Conservation (phyloP, 116 monocot genomes). For the Cymodocea nodosa region DNA sequence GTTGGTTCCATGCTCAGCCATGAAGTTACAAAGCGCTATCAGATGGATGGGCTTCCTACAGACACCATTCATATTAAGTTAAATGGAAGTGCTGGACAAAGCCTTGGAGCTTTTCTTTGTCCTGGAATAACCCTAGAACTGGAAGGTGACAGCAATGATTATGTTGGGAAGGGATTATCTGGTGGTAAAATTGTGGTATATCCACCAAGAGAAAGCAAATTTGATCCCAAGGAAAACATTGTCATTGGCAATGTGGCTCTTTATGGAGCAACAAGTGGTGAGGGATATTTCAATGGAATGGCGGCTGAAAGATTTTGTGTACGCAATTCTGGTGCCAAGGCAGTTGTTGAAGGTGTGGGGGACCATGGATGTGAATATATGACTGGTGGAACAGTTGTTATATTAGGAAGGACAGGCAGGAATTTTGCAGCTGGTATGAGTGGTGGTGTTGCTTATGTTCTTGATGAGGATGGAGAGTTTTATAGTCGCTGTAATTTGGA, state of each 20-base stretch:
- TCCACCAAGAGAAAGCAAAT: slow-evolving; percentile 69
- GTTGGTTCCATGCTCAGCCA: slow-evolving; percentile 99
- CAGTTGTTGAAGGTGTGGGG: slow-evolving; percentile 94
- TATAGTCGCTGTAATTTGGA: slow-evolving; percentile 56
- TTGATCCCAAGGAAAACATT: slow-evolving; percentile 94
- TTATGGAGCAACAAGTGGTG: slow-evolving; percentile 84
- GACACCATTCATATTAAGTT: slow-evolving; percentile 86
- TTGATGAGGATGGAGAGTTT: slow-evolving; percentile 71
- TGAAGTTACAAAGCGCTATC: slow-evolving; percentile 89
- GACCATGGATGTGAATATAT: slow-evolving; percentile 98
- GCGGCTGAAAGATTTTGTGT: slow-evolving; percentile 96
- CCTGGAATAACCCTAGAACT: slow-evolving; percentile 94
- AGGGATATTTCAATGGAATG: slow-evolving; percentile 93
- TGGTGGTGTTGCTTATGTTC: slow-evolving; percentile 86
- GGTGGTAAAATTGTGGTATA: slow-evolving; percentile 93
- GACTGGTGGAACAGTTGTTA: slow-evolving; percentile 86
- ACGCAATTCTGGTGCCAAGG: slow-evolving; percentile 86
- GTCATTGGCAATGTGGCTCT: slow-evolving; percentile 98
- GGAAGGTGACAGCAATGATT: slow-evolving; percentile 99
- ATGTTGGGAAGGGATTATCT: slow-evolving; percentile 97
- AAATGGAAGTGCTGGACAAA: slow-evolving; percentile 91
- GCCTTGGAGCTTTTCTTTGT: slow-evolving; percentile 92
- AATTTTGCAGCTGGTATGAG: slow-evolving; percentile 99
- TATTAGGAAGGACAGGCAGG: slow-evolving; percentile 81
- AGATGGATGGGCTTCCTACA: slow-evolving; percentile 59